phyloP scores from a whole-genome alignment of 1,284 basidiomycete species.

The Neotropicomus parvogracilis region DNA sequence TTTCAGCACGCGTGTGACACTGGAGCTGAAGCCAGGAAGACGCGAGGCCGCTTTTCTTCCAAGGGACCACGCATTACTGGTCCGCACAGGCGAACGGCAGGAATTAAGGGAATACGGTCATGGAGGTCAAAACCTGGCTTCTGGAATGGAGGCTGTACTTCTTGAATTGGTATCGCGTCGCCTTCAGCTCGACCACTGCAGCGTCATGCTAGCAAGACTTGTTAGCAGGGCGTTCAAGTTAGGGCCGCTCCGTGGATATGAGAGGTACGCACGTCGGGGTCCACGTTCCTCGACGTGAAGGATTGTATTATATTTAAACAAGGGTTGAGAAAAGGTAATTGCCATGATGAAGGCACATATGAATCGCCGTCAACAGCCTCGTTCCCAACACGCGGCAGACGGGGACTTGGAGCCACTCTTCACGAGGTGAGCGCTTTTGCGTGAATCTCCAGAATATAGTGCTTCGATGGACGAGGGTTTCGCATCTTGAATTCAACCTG shows the following conservation, averaged over 20 bases:
- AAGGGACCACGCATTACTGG: conserved; percentile 27
- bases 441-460: background rate
- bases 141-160: conserved; percentile 14
- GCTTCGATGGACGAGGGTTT: background rate
- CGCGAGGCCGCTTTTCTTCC: conserved; percentile 33
- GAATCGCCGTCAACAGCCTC: conserved; percentile 31
- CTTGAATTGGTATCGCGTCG: background rate
- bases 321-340: conserved; percentile 25
- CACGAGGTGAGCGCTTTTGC: conserved; percentile 2
- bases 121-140: conserved; percentile 9
- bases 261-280: conserved; percentile 6
- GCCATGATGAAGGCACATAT: conserved; percentile 16
- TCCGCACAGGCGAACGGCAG: conserved; percentile 26
- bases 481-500: background rate
- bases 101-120: conserved; percentile 31
- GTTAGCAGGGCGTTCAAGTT: background rate
- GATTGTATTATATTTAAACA: conserved; percentile 17
- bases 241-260: conserved; percentile 4
- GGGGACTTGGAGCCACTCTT: conserved; percentile 19
- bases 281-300: conserved; percentile 18
- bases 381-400: conserved; percentile 28
- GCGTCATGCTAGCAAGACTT: conserved; percentile 2
- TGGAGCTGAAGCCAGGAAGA: conserved; percentile 29
- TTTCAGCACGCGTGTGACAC: conserved; percentile 24
- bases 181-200: conserved; percentile 2